Conservation (phyloP, 306 rosid genomes). For the Castanospermum australe region DNA sequence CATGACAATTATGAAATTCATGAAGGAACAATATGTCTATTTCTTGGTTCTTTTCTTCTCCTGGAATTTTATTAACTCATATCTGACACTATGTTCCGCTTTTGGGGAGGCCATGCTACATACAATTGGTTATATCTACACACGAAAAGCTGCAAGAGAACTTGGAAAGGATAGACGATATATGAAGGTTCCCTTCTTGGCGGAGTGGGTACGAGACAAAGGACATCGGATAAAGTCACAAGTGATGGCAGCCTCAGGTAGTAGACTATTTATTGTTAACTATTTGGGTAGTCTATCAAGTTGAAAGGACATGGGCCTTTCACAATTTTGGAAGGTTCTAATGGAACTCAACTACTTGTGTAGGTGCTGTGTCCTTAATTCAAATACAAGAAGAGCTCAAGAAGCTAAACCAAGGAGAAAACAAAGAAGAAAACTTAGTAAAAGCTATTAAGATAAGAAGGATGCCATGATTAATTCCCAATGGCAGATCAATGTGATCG, state of each 20-base stretch:
- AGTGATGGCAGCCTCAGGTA: constrained; percentile 97
- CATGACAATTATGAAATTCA: neutral
- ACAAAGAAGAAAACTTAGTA: constrained; percentile 62
- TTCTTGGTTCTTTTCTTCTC: neutral
- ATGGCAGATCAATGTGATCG: constrained; percentile 92
- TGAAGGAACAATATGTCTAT: neutral
- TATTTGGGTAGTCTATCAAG: neutral
- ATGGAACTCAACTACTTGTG: constrained; percentile 22
- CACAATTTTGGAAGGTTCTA: constrained; percentile 20
- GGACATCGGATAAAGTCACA: constrained; percentile 95
- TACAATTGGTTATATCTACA: constrained; percentile 94
- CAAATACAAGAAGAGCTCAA: constrained; percentile 87
- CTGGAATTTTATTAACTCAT: constrained; percentile 9
- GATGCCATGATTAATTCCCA: constrained; percentile 82
- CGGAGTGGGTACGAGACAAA: constrained; percentile 96
- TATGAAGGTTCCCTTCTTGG: constrained; percentile 92
- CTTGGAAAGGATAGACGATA: constrained; percentile 74
- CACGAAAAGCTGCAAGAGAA: constrained; percentile 79
- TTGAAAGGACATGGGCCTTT: constrained; percentile 8
- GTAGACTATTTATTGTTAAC: constrained; percentile 12
- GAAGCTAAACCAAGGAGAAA: constrained; percentile 65
- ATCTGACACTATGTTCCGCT: constrained; percentile 48
- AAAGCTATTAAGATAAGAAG: constrained; percentile 77
- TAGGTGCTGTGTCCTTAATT: constrained; percentile 95
- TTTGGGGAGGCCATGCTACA: constrained; percentile 99